phyloP scores from a whole-genome alignment of 345 rosid genomes.

The Hypericum androsaemum region DNA sequence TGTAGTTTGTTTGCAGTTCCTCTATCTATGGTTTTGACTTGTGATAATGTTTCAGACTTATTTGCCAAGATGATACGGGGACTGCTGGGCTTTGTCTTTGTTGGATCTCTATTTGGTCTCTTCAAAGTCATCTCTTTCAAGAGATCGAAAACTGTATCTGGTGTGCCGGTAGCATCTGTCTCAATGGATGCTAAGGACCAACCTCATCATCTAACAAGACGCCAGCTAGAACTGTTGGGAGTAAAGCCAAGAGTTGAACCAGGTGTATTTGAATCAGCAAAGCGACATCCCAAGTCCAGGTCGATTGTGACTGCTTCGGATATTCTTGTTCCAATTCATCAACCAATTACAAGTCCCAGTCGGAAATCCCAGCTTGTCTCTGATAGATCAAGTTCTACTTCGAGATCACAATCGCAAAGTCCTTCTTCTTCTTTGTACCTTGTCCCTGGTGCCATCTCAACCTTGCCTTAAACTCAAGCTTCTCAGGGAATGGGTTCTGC shows the following conservation, averaged over 20 bases:
- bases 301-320: conserved; percentile 38
- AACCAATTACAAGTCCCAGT: conserved; percentile 37
- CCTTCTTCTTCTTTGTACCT: conserved; percentile 64
- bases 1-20: not conserved
- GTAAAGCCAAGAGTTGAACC: conserved; percentile 52
- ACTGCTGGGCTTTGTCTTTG: conserved; percentile 36
- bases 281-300: conserved; percentile 58
- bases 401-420: conserved; percentile 47
- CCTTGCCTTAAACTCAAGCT: conserved; percentile 41
- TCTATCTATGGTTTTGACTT: not conserved
- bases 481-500: conserved; percentile 53
- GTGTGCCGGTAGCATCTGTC: conserved; percentile 22
- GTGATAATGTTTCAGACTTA: conserved; percentile 34
- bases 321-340: conserved; percentile 82
- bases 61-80: conserved; percentile 40
- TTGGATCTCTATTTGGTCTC: conserved; percentile 51
- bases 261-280: conserved; percentile 34
- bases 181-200: conserved; percentile 42
- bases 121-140: conserved; percentile 48
- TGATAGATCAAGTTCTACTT: conserved; percentile 39
- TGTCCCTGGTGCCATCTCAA: conserved; percentile 44
- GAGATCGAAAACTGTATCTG: conserved; percentile 22
- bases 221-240: conserved; percentile 68
- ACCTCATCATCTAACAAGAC: conserved; percentile 40
- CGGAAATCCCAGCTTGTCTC: conserved; percentile 38